Base-by-base conservation (phyloP, 164 flowering plant species). In the Magnolia officinalis region DNA sequence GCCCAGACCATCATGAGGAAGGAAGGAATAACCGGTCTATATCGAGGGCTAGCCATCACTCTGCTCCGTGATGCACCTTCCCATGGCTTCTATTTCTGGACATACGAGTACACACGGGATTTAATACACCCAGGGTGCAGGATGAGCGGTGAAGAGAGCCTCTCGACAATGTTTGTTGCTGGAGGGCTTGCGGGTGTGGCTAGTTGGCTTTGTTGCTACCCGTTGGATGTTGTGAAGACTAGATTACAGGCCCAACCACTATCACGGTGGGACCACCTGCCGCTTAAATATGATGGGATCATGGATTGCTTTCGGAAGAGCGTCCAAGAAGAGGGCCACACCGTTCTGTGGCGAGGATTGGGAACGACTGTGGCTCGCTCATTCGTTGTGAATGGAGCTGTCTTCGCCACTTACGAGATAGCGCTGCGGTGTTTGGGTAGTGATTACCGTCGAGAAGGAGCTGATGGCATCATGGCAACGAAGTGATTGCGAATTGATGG, bases 161-260 rank as follows among this genome's bases (percentile, higher is more conserved):
- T 91, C 23, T 77, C 67, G 11, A 90, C 96, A 1, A 94, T 94
- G 97, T 80, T 96, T 67, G n/a, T 88, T 6, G 90, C 98, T 0
- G 98, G 99, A 70, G 97, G 99, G 31, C 79, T 87, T 31, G 99
- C 97, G 1, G 99, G 98, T 64, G 98, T 91, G 7, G 88, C 97
- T 0, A 94, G 98, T 78, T 91, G 97, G 98, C 77, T 90, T 13
- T 83, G 80, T 52, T 91, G 97, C 78, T 96, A 96, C 70, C 99
- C 99, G 1, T 75, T 90, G 19, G 99, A 96, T 75, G 99, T 94
- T 13, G 77, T 96, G 8, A 96, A 94, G 74, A 90, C 98, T 21
- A 81, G 97, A 68, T 78, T 92, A 8, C 97, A 96, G 26, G 94
- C 91, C 14, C 93, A 90, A 75, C 59, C 89, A 10, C 75, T 64